phyloP scores from a whole-genome alignment of 2,329 filamentous ascomycete genomes.

The Fusarium keratoplasticum region DNA sequence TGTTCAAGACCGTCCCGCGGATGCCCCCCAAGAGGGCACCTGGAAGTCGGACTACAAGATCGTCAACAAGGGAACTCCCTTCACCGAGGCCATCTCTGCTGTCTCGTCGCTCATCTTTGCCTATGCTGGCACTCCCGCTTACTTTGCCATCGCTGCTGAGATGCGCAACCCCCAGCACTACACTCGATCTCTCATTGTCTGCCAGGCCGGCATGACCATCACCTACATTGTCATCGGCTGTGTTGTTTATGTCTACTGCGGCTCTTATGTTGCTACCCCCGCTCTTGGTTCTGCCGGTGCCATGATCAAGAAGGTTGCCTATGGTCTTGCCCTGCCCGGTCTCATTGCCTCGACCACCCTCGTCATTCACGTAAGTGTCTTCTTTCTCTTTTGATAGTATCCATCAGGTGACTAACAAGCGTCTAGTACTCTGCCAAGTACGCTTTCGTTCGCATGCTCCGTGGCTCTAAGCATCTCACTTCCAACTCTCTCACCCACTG shows the following conservation, averaged over 20 bases:
- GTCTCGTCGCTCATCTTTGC: background rate
- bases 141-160: background rate
- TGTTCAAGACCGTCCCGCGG: slow-evolving; percentile 20
- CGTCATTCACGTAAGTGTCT: background rate
- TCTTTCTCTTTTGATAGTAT: background rate
- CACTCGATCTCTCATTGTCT: background rate
- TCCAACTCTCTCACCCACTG: background rate
- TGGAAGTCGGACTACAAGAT: background rate
- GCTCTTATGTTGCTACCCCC: slow-evolving; percentile 5
- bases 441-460: background rate
- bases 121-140: background rate
- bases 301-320: background rate
- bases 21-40: background rate
- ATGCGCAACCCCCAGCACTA: background rate
- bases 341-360: background rate
- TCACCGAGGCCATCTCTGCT: background rate
- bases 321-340: slow-evolving; percentile 4
- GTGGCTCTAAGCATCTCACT: background rate
- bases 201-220: background rate
- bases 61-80: background rate
- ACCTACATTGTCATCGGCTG: background rate
- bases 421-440: background rate
- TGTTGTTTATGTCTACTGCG: background rate
- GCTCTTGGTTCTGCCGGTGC: slow-evolving; percentile 1
- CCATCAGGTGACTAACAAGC: background rate